These are phyloP conservation scores for Neurospora intermedia DNA, from an alignment of 495 filamentous ascomycete species.

Conservation along the genomic window DNA sequence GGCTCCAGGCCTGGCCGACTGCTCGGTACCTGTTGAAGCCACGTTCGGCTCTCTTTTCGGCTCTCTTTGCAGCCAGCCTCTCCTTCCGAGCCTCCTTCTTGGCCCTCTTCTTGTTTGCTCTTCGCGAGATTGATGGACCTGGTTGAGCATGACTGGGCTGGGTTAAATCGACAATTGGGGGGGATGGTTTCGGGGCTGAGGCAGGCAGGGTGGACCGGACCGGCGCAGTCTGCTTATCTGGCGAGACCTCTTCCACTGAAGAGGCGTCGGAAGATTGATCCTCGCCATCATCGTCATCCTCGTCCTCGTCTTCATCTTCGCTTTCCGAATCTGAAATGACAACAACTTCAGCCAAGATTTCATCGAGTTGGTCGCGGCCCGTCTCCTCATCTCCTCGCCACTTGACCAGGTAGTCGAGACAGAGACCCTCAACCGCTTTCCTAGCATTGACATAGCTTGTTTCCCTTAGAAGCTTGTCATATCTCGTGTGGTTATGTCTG, in stretches of 20 bases:
- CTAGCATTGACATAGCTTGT: conserved; percentile 59
- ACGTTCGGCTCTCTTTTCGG: conserved; percentile 18
- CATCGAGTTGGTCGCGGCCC: conserved; percentile 61
- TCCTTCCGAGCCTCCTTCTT: conserved; percentile 15
- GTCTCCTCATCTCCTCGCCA: conserved; percentile 84
- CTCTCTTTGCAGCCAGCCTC: conserved; percentile 5
- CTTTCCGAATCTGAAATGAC: conserved; percentile 74
- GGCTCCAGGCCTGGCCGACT: conserved; percentile 21
- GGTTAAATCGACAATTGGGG: not conserved
- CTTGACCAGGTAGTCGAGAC: conserved; percentile 62
- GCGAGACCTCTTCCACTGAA: conserved; percentile 1
- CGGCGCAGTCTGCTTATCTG: not conserved
- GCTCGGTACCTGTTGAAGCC: conserved; percentile 32
- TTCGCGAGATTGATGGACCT: not conserved
- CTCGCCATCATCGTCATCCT: conserved; percentile 9
- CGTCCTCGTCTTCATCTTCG: conserved; percentile 42
- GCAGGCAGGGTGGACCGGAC: not conserved
- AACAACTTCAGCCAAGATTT: conserved; percentile 71
- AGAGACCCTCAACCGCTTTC: conserved; percentile 55
- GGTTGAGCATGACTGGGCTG: not conserved
- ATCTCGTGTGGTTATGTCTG: conserved; percentile 75
- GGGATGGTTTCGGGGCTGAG: not conserved
- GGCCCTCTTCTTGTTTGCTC: conserved; percentile 4
- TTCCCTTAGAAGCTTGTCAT: conserved; percentile 63
- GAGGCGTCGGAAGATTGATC: conserved; percentile 13